A percentile compares a stretch with the other conserved stretches of the same genome.
Evolutionary conservation across 495 filamentous ascomycete genomes (phyloP).

Genomic region (Cenococcum geophilum): DNA sequence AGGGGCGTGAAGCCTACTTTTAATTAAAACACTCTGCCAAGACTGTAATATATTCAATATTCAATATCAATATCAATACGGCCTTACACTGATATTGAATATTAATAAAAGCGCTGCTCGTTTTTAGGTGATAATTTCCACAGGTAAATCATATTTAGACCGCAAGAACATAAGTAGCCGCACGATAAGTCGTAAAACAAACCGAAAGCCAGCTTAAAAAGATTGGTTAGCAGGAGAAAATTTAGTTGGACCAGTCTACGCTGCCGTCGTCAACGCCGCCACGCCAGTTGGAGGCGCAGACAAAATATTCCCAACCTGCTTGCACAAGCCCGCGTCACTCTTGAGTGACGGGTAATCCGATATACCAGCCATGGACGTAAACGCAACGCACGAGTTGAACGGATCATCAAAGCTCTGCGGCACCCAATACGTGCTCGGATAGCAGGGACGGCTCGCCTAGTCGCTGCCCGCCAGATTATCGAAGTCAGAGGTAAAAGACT

Average conservation of each 20-base stretch:
- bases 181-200: too few species aligned
- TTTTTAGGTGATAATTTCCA: too few species aligned
- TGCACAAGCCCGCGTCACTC: not conserved
- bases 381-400: not conserved
- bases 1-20: too few species aligned
- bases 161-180: too few species aligned
- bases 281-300: not conserved
- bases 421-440: not conserved
- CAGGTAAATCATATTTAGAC: too few species aligned
- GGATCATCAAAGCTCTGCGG: not conserved
- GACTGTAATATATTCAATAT: too few species aligned
- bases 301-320: not conserved
- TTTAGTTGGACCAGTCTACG: not conserved
- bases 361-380: not conserved
- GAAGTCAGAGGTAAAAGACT: not conserved
- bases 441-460: not conserved
- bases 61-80: too few species aligned
- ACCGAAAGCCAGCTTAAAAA: too few species aligned
- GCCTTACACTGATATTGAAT: too few species aligned
- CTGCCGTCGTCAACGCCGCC: not conserved
- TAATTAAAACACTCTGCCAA: too few species aligned
- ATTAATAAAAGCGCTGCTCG: too few species aligned
- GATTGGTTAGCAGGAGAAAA: too few species aligned
- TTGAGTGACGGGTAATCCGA: not conserved
- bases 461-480: not conserved